These are phyloP conservation scores for Orbilia brochopaga DNA, from an alignment of 2,329 filamentous ascomycete species.

Conservation along the genomic window DNA sequence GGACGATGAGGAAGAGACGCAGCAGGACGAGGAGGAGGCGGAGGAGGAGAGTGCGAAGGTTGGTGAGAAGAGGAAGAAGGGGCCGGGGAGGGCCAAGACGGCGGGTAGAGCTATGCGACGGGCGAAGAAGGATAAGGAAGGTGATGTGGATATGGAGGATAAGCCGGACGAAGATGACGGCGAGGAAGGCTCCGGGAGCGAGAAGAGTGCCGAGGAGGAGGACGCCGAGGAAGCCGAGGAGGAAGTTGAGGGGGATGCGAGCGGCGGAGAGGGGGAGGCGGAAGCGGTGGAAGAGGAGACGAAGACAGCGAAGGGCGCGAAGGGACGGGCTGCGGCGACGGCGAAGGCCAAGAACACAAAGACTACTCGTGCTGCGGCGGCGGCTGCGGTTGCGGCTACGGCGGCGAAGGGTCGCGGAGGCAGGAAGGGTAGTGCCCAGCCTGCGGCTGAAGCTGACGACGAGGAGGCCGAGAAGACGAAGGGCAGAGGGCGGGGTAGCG, in stretches of 20 bases:
- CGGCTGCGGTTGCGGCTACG: conserved; percentile 8
- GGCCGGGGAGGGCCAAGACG: not conserved
- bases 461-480: conserved; percentile 32
- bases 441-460: conserved; percentile 9
- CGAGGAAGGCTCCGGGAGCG: conserved; percentile 15
- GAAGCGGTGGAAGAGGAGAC: conserved; percentile 22
- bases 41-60: conserved; percentile 2
- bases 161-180: conserved; percentile 27
- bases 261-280: conserved; percentile 5
- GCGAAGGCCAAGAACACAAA: conserved; percentile 34
- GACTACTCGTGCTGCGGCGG: conserved; percentile 28
- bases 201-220: conserved; percentile 23
- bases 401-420: conserved; percentile 24
- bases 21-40: conserved; percentile 12
- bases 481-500: conserved; percentile 26
- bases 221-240: conserved; percentile 7
- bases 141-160: conserved; percentile 48
- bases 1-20: conserved; percentile 24
- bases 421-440: conserved; percentile 33
- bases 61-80: conserved; percentile 12
- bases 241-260: not conserved
- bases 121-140: conserved; percentile 42
- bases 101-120: not conserved
- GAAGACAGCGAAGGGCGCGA: conserved; percentile 17
- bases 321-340: conserved; percentile 12